Evolutionary conservation across 139 green algal genomes (phyloP), one percentile per base, ranked within the genome.

Genomic region (Picochlorum sp.): DNA sequence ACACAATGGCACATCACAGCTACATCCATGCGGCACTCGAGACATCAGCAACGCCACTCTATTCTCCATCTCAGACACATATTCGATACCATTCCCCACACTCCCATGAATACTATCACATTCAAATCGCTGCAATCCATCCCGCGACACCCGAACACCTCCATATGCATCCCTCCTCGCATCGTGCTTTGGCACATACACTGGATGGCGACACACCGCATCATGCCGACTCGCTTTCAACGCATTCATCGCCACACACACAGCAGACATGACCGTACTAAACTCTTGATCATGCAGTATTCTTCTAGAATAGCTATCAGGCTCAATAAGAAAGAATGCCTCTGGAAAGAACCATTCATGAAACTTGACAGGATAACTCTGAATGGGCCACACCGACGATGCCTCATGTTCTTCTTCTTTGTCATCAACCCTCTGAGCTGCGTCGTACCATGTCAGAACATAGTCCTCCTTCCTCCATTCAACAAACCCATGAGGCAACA

Each of bases 131-230:
- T n/a, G 21, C 21, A 59, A 9, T 9, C 51, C 51, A 59, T 16
- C 51, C 10, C 16, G 5, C 30, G 13, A 16, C 15, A 72, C 34
- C 0, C 73, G 77, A 10, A 80, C 49, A n/a, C 87, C 87, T n/a
- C 58, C 75, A 64, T 83, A 82, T 3, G 75, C 83, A 66, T 95
- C 86, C 1, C 87, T 59, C 62, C 87, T 64, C 0, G 70, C 74
- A 50, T 95, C 83, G 54, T 90, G 82, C 58, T 94, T 80, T 0
- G 87, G 87, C 50, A 94, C 32, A 28, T 92, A 74, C 23, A 82
- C 66, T 54, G n/a, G n/a, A 9, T 20, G 47, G 3, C 16, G 16
- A 9, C 47, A 54, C n/a, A 54, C 16, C 16, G 5, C 47, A 8
- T 54, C n/a, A 26, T 20, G 5, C 7, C 84, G 85, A n/a, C 69